Evolutionary conservation across 352 stramenopile genomes (phyloP), one percentile per base, ranked within the genome.

Genomic region (Pythium pectinolyticum): DNA sequence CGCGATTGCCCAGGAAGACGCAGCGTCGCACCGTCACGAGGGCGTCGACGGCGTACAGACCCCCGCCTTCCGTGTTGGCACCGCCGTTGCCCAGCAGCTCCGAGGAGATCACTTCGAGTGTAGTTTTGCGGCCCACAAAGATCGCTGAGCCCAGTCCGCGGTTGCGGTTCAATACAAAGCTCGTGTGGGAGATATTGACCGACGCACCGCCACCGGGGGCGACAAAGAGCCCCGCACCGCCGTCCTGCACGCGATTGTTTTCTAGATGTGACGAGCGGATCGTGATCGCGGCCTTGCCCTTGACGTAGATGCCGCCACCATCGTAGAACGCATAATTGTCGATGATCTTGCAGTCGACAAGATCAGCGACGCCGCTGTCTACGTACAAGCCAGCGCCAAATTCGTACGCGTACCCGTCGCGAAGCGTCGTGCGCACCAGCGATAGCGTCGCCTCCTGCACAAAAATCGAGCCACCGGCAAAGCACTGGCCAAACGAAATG

Each of bases 261-360:
- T 72, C 17, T 28, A 86, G 0, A 65, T 70, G 5, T 68, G 48
- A 11, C 7, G 12, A 28, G n/a, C n/a, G n/a, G n/a, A 87, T 41
- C 2, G 25, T 34, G 0, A 90, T 17, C 8, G 40, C 28, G 3
- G 77, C 62, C 19, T 61, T 58, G 1, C 75, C 67, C 34, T 61
- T 75, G 35, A 88, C 71, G 45, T 78, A 87, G 12, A 92, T 68
- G 1, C 52, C 80, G 8, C 83, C 83, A 11, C 83, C 83, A 45
- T 84, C 74, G 45, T 87, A 89, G 22, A 80, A 79, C 3, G 83
- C 83, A 27, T 75, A 74, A 54, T 88, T 89, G 22, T 71, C n/a
- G 5, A 39, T 12, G 64, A 83, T 24, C 60, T 27, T 20, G 43
- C 63, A 35, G 76, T 73, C 20, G 57, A 50, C 1, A 77, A 30